Evolutionary conservation across 2,329 filamentous ascomycete species (phyloP), one percentile per base, ranked within the genome.

Genomic region (Colletotrichum sp.): DNA sequence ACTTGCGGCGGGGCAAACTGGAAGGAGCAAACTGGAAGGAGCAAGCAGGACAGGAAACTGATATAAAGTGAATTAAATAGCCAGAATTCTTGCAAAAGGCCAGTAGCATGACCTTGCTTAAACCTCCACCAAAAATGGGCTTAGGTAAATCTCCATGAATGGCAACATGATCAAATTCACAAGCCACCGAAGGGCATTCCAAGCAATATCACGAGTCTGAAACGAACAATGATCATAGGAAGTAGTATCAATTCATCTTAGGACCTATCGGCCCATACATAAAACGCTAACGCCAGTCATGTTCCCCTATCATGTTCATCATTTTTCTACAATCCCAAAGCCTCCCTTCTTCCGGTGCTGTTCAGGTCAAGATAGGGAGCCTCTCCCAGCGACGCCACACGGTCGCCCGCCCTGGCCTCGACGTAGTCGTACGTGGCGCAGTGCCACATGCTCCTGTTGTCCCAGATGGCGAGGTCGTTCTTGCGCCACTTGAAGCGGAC

Each of bases 381-480:
- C 80, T 88, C 87, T 16, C 87, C 87, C 52, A 88, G 75, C 32
- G 84, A 86, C 49, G 82, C 84, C 1, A 87, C 86, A 1, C 87
- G 81, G 71, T 88, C 84, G 6, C 87, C 87, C n/a, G 83, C 82
- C 5, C 87, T 81, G 2, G 85, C 85, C 8, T 84, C 85, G 5
- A 79, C 85, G 15, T 93, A 93, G 78, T 94, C 93, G 77, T 90
- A 92, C 0, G 91, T 93, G 0, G 91, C 92, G 49, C 88, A 87
- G 76, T 89, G 87, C 78, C 84, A 87, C 13, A 85, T 89, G 34
- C 83, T 87, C 67, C 88, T 83, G 79, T 94, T 94, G 80, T 94
- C 92, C 93, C 93, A 94, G 77, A 94, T 92, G 2, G 91, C 90
- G 6, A 89, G 80, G 78, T 91, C 89, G 72, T 90, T 90, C 80